Evolutionary conservation across 2,329 filamentous ascomycete species (phyloP).

Genomic region (Fusarium coicis): DNA sequence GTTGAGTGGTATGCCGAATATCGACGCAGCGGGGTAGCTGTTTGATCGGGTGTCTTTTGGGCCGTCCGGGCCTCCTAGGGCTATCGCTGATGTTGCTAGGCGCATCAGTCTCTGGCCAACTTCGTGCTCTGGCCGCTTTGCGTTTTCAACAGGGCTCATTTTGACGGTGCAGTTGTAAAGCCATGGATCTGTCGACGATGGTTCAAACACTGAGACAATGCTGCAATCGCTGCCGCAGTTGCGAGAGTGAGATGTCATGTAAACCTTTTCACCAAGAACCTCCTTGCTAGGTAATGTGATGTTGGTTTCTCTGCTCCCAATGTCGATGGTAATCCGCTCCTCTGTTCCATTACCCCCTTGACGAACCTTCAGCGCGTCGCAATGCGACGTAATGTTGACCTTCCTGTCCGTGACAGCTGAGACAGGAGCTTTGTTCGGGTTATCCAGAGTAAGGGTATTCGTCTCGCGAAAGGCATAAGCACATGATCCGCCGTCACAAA

Average conservation of each 20-base stretch:
- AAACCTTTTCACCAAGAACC: background rate
- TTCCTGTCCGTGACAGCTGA: background rate
- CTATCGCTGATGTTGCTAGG: background rate
- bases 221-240: background rate
- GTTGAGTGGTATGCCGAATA: accelerated
- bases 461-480: background rate
- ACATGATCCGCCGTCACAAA: background rate
- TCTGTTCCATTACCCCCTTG: background rate
- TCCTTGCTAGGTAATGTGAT: background rate
- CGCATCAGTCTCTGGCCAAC: background rate
- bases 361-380: background rate
- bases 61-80: background rate
- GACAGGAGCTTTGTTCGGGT: accelerated
- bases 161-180: background rate
- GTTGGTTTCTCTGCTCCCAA: background rate
- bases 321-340: accelerated
- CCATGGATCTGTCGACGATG: background rate
- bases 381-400: background rate
- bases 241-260: background rate
- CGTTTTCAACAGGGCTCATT: background rate
- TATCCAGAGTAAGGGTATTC: background rate
- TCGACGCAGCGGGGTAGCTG: accelerated
- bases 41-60: background rate
- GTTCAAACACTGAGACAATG: background rate
- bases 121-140: background rate